Evolutionary conservation across 805 yeast genomes (phyloP), one percentile per base, ranked within the genome.

Genomic region (Yarrowia bubula): DNA sequence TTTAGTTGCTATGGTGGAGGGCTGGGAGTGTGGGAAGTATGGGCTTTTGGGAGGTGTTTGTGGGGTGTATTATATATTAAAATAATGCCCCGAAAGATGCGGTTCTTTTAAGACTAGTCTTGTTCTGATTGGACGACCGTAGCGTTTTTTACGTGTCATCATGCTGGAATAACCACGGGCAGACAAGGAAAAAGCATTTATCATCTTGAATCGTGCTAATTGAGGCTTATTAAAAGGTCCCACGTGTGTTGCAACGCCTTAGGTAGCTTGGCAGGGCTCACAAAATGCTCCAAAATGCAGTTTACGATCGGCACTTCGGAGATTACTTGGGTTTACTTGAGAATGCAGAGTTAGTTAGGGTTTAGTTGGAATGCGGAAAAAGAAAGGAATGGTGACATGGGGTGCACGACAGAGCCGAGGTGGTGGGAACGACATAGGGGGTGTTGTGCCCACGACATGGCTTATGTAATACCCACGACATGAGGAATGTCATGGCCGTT

Each of bases 321-420:
- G 48, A 28, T 13, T 14, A 2, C 6, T 28, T 11, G n/a, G 35
- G 4, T 44, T 14, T 28, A 28, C 13, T 14, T 8, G 17, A 22
- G 48, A 44, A 44, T 44, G 48, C n/a, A 33, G 17, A 14, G n/a
- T 44, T 44, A 44, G 48, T 44, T 44, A 44, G 48, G 48, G 48
- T 44, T 44, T 44, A 44, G 13, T 44, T 44, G 15, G 48, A 44
- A 44, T 44, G 48, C n/a, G 13, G 15, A 37, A 37, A 7, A n/a
- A n/a, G n/a, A n/a, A n/a, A n/a, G n/a, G n/a, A n/a, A n/a, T n/a
- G n/a, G n/a, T n/a, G n/a, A n/a, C n/a, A n/a, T n/a, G n/a, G n/a
- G n/a, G n/a, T n/a, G n/a, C n/a, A n/a, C n/a, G n/a, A n/a, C n/a
- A n/a, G n/a, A n/a, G n/a, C n/a, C n/a, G n/a, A n/a, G n/a, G n/a